Conservation (phyloP, 1,139 yeast genomes). For the Pichia terricola region DNA sequence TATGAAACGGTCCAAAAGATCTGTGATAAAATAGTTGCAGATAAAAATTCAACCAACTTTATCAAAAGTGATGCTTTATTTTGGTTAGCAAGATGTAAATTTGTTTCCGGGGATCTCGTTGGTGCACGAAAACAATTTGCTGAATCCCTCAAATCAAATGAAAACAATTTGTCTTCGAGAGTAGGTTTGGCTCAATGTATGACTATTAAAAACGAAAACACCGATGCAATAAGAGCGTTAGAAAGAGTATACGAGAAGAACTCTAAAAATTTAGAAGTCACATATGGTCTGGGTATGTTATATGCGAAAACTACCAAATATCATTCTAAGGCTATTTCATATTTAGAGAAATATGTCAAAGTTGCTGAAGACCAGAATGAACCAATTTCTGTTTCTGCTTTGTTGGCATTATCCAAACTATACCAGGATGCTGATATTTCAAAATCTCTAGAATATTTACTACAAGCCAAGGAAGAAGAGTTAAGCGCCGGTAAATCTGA, state of each 20-base stretch:
- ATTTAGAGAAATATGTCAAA: conserved; percentile 64
- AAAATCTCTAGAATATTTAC: conserved; percentile 47
- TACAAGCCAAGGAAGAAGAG: conserved; percentile 45
- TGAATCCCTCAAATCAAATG: conserved; percentile 58
- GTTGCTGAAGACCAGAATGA: conserved; percentile 51
- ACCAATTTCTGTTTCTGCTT: conserved; percentile 60
- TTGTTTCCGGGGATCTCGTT: conserved; percentile 43
- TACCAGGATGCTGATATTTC: conserved; percentile 55
- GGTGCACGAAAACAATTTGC: conserved; percentile 67
- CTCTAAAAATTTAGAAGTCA: conserved; percentile 67
- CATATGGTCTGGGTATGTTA: conserved; percentile 65
- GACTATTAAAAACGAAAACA: conserved; percentile 58
- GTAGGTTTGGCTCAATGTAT: conserved; percentile 86
- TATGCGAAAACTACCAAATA: conserved; percentile 34
- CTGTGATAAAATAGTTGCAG: conserved; percentile 40
- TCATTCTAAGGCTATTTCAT: conserved; percentile 46
- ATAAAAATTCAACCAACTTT: conserved; percentile 29
- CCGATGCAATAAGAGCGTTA: conserved; percentile 79
- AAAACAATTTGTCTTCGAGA: conserved; percentile 55
- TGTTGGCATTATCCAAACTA: conserved; percentile 54
- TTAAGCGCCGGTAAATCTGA: conserved; percentile 29
- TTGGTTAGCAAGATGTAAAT: conserved; percentile 79
- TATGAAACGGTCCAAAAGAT: conserved; percentile 49
- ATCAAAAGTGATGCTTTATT: conserved; percentile 69
- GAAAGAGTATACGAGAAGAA: conserved; percentile 63